phyloP scores from a whole-genome alignment of 2,329 filamentous ascomycete species.

The Aspergillus piperis region DNA sequence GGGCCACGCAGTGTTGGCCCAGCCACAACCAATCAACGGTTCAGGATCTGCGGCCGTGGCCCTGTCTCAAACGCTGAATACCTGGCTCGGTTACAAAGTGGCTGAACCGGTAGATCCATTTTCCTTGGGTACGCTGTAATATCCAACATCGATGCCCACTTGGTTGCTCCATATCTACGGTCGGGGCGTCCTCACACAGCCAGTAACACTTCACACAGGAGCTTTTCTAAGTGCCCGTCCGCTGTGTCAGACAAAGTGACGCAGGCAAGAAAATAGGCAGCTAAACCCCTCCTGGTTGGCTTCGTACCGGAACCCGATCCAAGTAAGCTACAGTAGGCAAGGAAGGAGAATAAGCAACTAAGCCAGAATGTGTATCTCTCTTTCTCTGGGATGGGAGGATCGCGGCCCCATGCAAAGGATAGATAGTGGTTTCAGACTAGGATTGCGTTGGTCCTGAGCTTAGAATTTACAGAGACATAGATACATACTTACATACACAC shows the following conservation, averaged over 20 bases:
- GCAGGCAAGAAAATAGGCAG: constrained; percentile 3
- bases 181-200: not conserved
- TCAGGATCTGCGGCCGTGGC: constrained; percentile 21
- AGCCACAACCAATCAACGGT: constrained; percentile 17
- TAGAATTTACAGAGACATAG: not conserved
- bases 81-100: constrained; percentile 18
- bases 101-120: constrained; percentile 19
- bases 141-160: constrained; percentile 4
- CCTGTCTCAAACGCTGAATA: constrained; percentile 23
- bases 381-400: not conserved
- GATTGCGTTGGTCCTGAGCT: constrained; percentile 6
- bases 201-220: not conserved
- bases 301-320: not conserved
- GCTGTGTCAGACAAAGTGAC: constrained; percentile 15
- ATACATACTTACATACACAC: too few species aligned
- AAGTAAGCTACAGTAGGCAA: not conserved
- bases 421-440: constrained; percentile 3
- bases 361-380: not conserved
- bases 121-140: constrained; percentile 3
- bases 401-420: constrained; percentile 6
- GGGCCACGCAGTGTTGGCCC: constrained; percentile 1
- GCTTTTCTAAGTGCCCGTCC: constrained; percentile 1
- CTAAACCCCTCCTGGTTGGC: not conserved
- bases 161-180: not conserved
- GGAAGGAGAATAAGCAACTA: not conserved